Percentiles rank a stretch among this genome's conserved stretches.
Conservation (phyloP, 192 early-diverging fungal species). For the Glomus cerebriforme region DNA sequence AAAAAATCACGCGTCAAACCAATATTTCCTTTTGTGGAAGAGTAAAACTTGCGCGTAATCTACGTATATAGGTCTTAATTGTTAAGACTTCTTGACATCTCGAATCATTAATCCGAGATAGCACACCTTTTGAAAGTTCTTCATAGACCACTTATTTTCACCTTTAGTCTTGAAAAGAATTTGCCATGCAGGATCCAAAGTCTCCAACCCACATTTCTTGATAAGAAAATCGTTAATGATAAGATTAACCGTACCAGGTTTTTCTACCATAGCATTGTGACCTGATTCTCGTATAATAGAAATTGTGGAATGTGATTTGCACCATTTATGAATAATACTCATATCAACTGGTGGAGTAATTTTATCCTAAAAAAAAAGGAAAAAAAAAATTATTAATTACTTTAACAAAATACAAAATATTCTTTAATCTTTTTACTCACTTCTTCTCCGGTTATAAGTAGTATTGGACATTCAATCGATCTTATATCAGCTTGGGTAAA, state of each 20-base stretch:
- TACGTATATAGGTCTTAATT: conserved; percentile 1
- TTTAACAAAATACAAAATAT: neutral
- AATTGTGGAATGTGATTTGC: conserved; percentile 34
- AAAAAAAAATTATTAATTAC: neutral
- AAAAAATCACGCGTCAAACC: conserved; percentile 4
- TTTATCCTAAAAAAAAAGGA: conserved; percentile 40
- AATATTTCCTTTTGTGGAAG: conserved; percentile 9
- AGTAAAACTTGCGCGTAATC: neutral
- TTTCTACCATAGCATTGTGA: conserved; percentile 53
- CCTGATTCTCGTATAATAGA: conserved; percentile 51
- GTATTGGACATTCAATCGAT: conserved; percentile 40
- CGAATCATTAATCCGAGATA: neutral
- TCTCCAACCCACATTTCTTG: conserved; percentile 50
- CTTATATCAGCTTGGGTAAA: conserved; percentile 41
- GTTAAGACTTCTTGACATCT: neutral
- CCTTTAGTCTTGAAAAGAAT: conserved; percentile 48
- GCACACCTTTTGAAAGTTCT: conserved; percentile 60
- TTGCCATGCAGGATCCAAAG: conserved; percentile 56
- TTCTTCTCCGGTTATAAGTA: conserved; percentile 53
- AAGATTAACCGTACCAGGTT: conserved; percentile 52
- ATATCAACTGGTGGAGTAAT: conserved; percentile 45
- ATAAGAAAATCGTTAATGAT: conserved; percentile 57
- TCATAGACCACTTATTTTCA: conserved; percentile 65
- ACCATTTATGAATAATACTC: conserved; percentile 45
- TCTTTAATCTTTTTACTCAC: conserved; percentile 23